phyloP scores from a whole-genome alignment of 257 asterid genomes.

The Nicotiana knightiana region DNA sequence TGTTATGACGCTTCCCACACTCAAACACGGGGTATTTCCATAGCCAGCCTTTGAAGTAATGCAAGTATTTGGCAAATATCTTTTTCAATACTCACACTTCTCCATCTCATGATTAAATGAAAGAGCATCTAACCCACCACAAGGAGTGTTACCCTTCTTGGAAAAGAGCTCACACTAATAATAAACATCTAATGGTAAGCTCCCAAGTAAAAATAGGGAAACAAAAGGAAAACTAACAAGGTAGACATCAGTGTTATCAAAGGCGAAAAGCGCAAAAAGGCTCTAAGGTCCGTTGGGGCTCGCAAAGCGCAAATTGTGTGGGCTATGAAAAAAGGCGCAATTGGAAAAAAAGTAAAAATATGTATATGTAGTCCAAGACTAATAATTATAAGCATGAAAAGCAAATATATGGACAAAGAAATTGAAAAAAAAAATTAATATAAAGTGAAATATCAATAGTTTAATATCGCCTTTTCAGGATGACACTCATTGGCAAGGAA shows the following conservation, averaged over 20 bases:
- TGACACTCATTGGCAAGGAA: too few relatives aligned
- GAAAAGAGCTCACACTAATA: background rate
- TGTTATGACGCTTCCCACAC: background rate
- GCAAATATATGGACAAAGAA: too few relatives aligned
- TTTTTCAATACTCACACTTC: background rate
- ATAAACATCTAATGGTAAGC: background rate
- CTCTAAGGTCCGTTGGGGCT: too few relatives aligned
- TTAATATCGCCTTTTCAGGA: too few relatives aligned
- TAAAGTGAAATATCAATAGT: too few relatives aligned
- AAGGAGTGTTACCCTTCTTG: background rate
- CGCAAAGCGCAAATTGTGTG: too few relatives aligned
- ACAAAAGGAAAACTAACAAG: background rate
- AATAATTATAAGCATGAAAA: too few relatives aligned
- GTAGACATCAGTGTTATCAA: background rate
- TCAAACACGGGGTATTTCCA: background rate
- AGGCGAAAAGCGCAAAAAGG: too few relatives aligned
- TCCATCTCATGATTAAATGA: constrained; percentile 4
- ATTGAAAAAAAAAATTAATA: too few relatives aligned
- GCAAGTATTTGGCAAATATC: background rate
- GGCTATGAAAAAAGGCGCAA: too few relatives aligned
- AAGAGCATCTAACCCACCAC: background rate
- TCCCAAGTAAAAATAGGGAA: background rate
- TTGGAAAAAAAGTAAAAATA: too few relatives aligned
- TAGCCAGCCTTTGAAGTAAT: background rate
- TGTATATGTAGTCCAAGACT: too few relatives aligned